Evolutionary conservation across 148 eudicot species (phyloP).

Genomic region (Vaccinium vitisidaea): DNA sequence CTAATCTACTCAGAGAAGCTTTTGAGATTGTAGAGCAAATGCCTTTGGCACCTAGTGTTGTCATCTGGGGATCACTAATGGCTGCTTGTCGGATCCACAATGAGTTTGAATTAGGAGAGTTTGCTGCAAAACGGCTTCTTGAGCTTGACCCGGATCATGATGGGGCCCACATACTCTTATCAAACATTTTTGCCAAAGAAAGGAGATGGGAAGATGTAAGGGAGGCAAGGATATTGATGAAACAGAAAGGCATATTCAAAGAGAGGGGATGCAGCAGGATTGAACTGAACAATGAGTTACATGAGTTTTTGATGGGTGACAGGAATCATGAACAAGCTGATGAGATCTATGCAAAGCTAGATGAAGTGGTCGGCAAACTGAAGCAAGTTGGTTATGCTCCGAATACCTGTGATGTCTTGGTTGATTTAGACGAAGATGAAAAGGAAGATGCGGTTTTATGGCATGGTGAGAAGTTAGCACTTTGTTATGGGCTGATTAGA

Average conservation of each 20-base stretch:
- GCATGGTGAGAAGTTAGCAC: slow-evolving; percentile 54
- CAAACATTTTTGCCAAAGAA: slow-evolving; percentile 47
- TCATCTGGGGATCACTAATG: slow-evolving; percentile 59
- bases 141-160: slow-evolving; percentile 49
- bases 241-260: slow-evolving; percentile 33
- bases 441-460: slow-evolving; percentile 41
- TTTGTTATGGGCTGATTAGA: slow-evolving; percentile 41
- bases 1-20: slow-evolving; percentile 43
- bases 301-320: slow-evolving; percentile 44
- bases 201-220: slow-evolving; percentile 42
- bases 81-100: slow-evolving; percentile 45
- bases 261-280: slow-evolving; percentile 46
- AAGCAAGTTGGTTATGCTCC: slow-evolving; percentile 43
- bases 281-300: slow-evolving; percentile 35
- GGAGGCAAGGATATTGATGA: slow-evolving; percentile 41
- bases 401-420: slow-evolving; percentile 33
- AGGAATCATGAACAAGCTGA: slow-evolving; percentile 33
- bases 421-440: slow-evolving; percentile 47
- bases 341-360: slow-evolving; percentile 45
- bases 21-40: slow-evolving; percentile 43
- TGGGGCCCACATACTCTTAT: slow-evolving; percentile 50
- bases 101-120: slow-evolving; percentile 49
- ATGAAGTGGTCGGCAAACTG: slow-evolving; percentile 44
- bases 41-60: slow-evolving; percentile 52
- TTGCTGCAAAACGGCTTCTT: slow-evolving; percentile 52